Evolutionary conservation across 441 rosid genomes (phyloP).

Genomic region (Jatropha podagrica): DNA sequence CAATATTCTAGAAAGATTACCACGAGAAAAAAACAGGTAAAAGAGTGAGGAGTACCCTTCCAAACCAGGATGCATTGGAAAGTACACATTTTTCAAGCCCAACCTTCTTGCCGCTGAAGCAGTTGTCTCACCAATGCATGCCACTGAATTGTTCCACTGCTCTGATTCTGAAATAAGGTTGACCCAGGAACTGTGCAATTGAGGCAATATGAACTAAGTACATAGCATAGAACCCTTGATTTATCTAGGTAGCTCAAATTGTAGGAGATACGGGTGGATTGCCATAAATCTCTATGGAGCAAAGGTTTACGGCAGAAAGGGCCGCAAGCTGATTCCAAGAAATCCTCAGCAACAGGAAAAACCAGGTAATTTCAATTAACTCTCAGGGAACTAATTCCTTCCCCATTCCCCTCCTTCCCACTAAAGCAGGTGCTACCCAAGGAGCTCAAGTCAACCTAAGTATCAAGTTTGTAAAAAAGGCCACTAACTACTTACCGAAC

Average conservation of each 20-base stretch:
- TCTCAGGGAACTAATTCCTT: neutral
- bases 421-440: neutral
- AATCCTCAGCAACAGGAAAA: neutral
- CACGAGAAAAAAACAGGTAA: neutral
- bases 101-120: slow-evolving; percentile 76
- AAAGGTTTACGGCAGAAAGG: slow-evolving; percentile 2
- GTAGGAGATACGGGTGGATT: neutral
- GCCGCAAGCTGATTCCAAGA: slow-evolving; percentile 2
- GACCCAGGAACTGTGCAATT: slow-evolving; percentile 72
- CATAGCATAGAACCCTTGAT: slow-evolving; percentile 7
- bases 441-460: neutral
- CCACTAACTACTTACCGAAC: slow-evolving; percentile 42
- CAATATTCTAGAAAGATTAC: neutral
- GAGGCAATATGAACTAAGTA: slow-evolving; percentile 23
- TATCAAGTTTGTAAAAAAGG: neutral
- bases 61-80: slow-evolving; percentile 76
- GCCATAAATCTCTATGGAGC: slow-evolving; percentile 5
- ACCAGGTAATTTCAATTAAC: neutral
- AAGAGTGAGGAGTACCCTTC: slow-evolving; percentile 65
- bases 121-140: slow-evolving; percentile 96
- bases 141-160: slow-evolving; percentile 63
- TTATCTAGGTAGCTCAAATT: slow-evolving; percentile 15
- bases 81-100: slow-evolving; percentile 71
- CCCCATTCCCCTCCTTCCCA: neutral
- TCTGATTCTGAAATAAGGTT: slow-evolving; percentile 55